phyloP scores from a whole-genome alignment of 768 basidiomycete genomes.

The Russula compacta region DNA sequence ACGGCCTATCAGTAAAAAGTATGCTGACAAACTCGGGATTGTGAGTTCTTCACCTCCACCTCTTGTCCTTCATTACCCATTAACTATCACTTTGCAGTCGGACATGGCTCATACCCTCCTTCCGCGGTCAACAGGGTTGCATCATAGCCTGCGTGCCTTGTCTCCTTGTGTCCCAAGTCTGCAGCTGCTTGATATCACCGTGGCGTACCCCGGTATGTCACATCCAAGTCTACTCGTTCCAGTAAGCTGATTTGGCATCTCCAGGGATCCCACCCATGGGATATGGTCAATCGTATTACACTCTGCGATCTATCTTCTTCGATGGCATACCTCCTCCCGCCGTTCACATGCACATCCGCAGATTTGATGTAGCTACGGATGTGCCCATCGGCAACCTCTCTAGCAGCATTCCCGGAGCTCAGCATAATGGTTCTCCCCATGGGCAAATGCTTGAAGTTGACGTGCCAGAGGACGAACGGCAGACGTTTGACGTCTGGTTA shows the following conservation, averaged over 20 bases:
- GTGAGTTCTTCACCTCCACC: conserved; percentile 40
- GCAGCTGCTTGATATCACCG: conserved; percentile 81
- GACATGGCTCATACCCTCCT: conserved; percentile 78
- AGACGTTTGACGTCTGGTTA: conserved; percentile 75
- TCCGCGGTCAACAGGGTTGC: conserved; percentile 87
- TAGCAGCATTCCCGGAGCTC: conserved; percentile 27
- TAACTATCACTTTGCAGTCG: conserved; percentile 34
- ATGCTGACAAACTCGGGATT: conserved; percentile 80
- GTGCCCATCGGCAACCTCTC: conserved; percentile 63
- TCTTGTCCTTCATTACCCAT: neutral
- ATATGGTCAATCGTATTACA: conserved; percentile 86
- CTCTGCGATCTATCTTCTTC: conserved; percentile 80
- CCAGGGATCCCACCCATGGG: conserved; percentile 67
- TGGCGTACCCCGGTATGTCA: conserved; percentile 75
- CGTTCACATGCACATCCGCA: conserved; percentile 80
- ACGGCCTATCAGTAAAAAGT: conserved; percentile 75
- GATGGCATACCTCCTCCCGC: conserved; percentile 72
- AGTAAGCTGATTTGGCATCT: conserved; percentile 1
- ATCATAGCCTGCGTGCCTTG: conserved; percentile 75
- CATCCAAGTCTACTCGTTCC: neutral
- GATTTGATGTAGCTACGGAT: conserved; percentile 57
- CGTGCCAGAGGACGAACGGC: conserved; percentile 28
- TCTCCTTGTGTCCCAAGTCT: conserved; percentile 68
- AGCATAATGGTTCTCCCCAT: conserved; percentile 26
- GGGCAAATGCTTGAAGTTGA: conserved; percentile 27